Percentiles rank a stretch among this genome's conserved stretches.
phyloP scores from a whole-genome alignment of 345 rosid genomes.

The Chamaenerion angustifolium region DNA sequence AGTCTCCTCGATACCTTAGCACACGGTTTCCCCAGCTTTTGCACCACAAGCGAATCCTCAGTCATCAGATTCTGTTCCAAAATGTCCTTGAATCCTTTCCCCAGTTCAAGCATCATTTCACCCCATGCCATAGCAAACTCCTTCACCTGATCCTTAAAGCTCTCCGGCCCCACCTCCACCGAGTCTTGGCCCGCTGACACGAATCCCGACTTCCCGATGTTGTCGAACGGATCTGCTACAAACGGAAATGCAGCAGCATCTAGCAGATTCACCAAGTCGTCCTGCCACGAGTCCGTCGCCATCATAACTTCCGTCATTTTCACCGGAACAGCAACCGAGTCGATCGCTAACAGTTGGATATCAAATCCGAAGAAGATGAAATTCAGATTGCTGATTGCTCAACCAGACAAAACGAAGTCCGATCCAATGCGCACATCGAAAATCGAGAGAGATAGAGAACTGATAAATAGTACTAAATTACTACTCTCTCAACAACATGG shows the following conservation, averaged over 20 bases:
- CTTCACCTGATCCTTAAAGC: constrained; percentile 46
- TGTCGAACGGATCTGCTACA: constrained; percentile 27
- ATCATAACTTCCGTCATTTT: constrained; percentile 50
- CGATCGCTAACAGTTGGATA: background rate
- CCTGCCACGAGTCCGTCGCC: constrained; percentile 52
- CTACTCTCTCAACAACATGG: background rate
- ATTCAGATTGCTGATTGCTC: background rate
- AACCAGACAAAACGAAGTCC: background rate
- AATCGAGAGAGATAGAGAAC: too few relatives aligned
- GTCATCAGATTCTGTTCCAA: constrained; percentile 45
- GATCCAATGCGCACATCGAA: background rate
- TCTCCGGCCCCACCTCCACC: constrained; percentile 40
- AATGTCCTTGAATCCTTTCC: constrained; percentile 60
- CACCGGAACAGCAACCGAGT: constrained; percentile 4
- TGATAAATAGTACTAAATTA: too few relatives aligned
- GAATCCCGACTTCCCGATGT: constrained; percentile 7
- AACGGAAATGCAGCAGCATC: constrained; percentile 32
- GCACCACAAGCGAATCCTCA: constrained; percentile 61
- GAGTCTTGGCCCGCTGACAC: constrained; percentile 11
- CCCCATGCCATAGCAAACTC: constrained; percentile 85
- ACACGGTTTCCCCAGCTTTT: constrained; percentile 55
- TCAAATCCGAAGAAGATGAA: too few relatives aligned
- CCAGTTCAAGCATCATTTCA: constrained; percentile 73
- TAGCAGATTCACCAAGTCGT: constrained; percentile 50
- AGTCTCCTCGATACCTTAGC: constrained; percentile 45